Conservation (phyloP, 2,329 filamentous ascomycete genomes). For the Mollisiaceae sp. region DNA sequence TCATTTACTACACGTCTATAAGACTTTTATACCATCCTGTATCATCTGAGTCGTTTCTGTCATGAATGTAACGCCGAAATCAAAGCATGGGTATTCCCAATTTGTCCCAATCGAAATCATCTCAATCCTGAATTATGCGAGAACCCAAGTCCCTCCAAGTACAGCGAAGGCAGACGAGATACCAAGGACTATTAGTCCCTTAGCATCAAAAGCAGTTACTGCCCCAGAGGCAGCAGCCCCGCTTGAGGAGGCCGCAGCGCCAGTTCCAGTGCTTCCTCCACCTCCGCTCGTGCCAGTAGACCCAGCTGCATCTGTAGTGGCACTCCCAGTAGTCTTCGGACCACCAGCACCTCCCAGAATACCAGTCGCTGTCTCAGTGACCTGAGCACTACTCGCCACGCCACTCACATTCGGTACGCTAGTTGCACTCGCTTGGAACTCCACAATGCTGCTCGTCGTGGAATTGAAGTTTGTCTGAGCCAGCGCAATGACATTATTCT, state of each 20-base stretch:
- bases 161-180: constrained; percentile 18
- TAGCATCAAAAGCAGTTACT: constrained; percentile 17
- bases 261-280: background rate
- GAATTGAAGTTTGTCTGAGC: constrained; percentile 53
- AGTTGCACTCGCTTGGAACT: constrained; percentile 30
- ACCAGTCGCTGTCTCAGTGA: constrained; percentile 15
- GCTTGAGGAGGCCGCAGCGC: constrained; percentile 3
- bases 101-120: background rate
- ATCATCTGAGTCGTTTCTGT: background rate
- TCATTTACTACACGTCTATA: background rate
- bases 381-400: constrained; percentile 18
- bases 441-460: constrained; percentile 30
- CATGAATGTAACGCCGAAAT: constrained; percentile 2
- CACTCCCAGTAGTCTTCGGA: background rate
- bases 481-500: constrained; percentile 54
- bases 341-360: background rate
- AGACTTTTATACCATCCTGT: background rate
- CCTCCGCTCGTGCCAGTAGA: background rate
- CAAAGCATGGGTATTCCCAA: constrained; percentile 1
- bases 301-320: background rate
- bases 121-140: constrained; percentile 4
- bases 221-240: constrained; percentile 14
- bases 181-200: constrained; percentile 15
- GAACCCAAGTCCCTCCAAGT: constrained; percentile 12
- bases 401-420: constrained; percentile 32